Percentiles rank a stretch among this genome's conserved stretches.
Conservation (phyloP, 768 basidiomycete genomes). For the Tricholomella constricta region DNA sequence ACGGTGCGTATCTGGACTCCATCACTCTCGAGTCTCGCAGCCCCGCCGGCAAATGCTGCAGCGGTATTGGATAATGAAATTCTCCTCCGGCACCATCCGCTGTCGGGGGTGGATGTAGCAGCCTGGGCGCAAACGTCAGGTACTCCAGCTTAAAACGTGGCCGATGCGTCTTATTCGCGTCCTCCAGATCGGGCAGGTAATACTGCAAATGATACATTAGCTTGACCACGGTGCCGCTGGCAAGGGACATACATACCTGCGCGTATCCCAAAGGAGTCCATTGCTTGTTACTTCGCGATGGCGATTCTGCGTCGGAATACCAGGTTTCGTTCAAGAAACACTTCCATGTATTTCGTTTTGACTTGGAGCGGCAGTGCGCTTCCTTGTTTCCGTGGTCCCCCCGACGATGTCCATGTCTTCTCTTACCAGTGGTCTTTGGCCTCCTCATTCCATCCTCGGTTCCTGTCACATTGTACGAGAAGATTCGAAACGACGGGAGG, state of each 20-base stretch:
- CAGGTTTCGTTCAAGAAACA: slow-evolving; percentile 62
- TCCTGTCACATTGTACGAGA: slow-evolving; percentile 74
- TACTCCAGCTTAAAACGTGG: slow-evolving; percentile 82
- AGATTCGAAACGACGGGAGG: slow-evolving; percentile 78
- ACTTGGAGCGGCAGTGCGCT: slow-evolving; percentile 47
- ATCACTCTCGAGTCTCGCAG: slow-evolving; percentile 42
- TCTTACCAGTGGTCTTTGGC: slow-evolving; percentile 27
- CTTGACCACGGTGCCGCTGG: slow-evolving; percentile 11
- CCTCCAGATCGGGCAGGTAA: slow-evolving; percentile 59
- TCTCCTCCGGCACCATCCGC: slow-evolving; percentile 22
- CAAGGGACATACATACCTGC: slow-evolving; percentile 59
- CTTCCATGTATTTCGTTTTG: slow-evolving; percentile 61
- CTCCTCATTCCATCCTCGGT: slow-evolving; percentile 17
- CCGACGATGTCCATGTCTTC: slow-evolving; percentile 51
- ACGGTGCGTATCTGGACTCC: slow-evolving; percentile 64
- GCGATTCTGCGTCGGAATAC: slow-evolving; percentile 64
- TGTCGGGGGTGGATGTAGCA: slow-evolving; percentile 38
- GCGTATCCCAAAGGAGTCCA: slow-evolving; percentile 83
- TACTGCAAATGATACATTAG: slow-evolving; percentile 46
- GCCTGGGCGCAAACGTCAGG: slow-evolving; percentile 55
- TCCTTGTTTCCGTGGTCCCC: slow-evolving; percentile 47
- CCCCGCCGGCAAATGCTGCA: slow-evolving; percentile 52
- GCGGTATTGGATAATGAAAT: slow-evolving; percentile 55
- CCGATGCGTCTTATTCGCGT: slow-evolving; percentile 44
- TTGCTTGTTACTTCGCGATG: slow-evolving; percentile 67